Evolutionary conservation across 768 basidiomycete genomes (phyloP).

Genomic region (Lentinula lateritia): DNA sequence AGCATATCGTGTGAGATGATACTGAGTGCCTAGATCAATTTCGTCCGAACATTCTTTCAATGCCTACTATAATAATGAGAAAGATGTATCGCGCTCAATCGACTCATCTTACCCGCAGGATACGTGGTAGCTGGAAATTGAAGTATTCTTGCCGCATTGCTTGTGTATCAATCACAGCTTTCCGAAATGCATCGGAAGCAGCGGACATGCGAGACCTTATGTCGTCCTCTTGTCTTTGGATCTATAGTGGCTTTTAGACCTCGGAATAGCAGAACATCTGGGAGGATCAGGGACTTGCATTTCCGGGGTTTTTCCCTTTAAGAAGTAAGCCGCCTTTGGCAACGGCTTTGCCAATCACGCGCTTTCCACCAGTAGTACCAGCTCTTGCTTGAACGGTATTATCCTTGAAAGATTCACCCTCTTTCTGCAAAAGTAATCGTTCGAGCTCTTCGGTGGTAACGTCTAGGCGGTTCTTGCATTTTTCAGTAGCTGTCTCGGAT

Average conservation of each 20-base stretch:
- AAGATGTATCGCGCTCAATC: not conserved
- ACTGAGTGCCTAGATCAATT: constrained; percentile 96
- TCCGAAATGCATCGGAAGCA: constrained; percentile 85
- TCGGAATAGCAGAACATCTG: constrained; percentile 6
- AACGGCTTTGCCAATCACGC: constrained; percentile 86
- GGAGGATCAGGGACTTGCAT: constrained; percentile 35
- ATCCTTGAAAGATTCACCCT: constrained; percentile 89
- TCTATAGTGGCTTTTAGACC: constrained; percentile 32
- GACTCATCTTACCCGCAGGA: constrained; percentile 61
- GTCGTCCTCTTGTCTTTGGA: constrained; percentile 94
- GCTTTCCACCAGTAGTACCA: constrained; percentile 63
- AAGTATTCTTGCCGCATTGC: constrained; percentile 94
- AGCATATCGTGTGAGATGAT: constrained; percentile 91
- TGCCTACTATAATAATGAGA: constrained; percentile 38
- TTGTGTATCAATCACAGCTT: constrained; percentile 87
- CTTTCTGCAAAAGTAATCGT: constrained; percentile 86
- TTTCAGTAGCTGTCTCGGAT: constrained; percentile 81
- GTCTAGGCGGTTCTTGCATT: constrained; percentile 83
- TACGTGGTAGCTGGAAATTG: constrained; percentile 92
- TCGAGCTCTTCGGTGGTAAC: constrained; percentile 91
- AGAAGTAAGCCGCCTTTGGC: constrained; percentile 85
- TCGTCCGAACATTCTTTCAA: constrained; percentile 96
- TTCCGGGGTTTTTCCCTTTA: constrained; percentile 90
- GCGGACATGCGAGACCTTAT: constrained; percentile 78
- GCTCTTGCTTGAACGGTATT: constrained; percentile 61